These are phyloP conservation scores for Melanogaster broomeanus DNA, from an alignment of 768 basidiomycete genomes.

Conservation along the genomic window DNA sequence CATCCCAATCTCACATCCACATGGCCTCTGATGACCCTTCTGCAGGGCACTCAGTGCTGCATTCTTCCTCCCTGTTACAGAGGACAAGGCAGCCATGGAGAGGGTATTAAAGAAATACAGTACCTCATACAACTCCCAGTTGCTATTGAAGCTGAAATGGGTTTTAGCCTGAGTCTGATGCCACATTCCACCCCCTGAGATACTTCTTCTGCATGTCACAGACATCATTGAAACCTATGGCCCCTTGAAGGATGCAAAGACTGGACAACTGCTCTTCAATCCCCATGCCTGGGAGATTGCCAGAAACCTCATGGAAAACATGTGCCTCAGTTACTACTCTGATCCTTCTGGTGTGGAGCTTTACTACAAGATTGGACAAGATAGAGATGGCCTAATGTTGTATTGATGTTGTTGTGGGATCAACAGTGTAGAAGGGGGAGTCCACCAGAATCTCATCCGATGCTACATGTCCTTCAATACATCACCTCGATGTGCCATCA, in stretches of 20 bases:
- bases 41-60: conserved; percentile 21
- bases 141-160: conserved; percentile 19
- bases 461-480: conserved; percentile 12
- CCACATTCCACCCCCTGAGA: conserved; percentile 34
- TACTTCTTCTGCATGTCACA: conserved; percentile 26
- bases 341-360: conserved; percentile 34
- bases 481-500: conserved; percentile 22
- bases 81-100: conserved; percentile 14
- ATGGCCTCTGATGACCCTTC: conserved; percentile 29
- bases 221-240: conserved; percentile 34
- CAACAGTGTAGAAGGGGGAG: conserved; percentile 37
- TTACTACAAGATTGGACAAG: conserved; percentile 14
- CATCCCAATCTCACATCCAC: conserved; percentile 22
- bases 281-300: conserved; percentile 29
- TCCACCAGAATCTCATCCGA: conserved; percentile 32
- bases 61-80: conserved; percentile 23
- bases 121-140: conserved; percentile 4
- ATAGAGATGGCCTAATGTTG: conserved; percentile 13
- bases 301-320: conserved; percentile 28
- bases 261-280: conserved; percentile 33
- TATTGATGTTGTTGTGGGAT: conserved; percentile 29
- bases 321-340: conserved; percentile 27
- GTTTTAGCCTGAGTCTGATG: conserved; percentile 26
- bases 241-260: conserved; percentile 33
- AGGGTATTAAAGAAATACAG: background rate